Conservation (phyloP, 371 early-diverging fungal genomes). For the Mucor piriformis region DNA sequence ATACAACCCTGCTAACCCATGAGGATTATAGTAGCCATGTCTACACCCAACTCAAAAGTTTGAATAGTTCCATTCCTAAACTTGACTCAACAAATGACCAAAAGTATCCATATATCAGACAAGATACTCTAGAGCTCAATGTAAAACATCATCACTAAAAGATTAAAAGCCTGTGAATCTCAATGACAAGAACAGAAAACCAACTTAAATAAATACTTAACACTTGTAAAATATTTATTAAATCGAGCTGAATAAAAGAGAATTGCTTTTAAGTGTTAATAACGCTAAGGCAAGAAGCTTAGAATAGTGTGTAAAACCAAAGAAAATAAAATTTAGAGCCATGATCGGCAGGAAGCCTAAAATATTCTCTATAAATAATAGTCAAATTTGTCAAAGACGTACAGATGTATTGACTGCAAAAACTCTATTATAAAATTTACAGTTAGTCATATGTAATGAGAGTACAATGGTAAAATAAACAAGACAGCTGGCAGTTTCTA, state of each 20-base stretch:
- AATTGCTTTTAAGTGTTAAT: conserved; percentile 1
- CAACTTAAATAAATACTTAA: neutral
- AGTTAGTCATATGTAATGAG: conserved; percentile 21
- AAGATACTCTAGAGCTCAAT: conserved; percentile 13
- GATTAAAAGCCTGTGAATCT: conserved; percentile 1
- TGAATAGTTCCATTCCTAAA: conserved; percentile 19
- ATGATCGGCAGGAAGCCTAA: conserved; percentile 19
- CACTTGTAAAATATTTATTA: neutral
- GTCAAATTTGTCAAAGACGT: conserved; percentile 21
- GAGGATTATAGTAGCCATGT: conserved; percentile 24
- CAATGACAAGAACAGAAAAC: neutral
- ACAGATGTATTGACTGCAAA: conserved; percentile 19
- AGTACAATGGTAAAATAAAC: conserved; percentile 23
- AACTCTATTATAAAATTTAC: conserved; percentile 18
- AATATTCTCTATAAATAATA: conserved; percentile 20
- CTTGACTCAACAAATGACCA: conserved; percentile 7
- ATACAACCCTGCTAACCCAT: conserved; percentile 20
- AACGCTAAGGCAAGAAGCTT: conserved; percentile 6
- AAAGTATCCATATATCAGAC: conserved; percentile 15
- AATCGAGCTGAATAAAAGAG: conserved; percentile 1
- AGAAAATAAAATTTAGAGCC: conserved; percentile 18
- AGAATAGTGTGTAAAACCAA: conserved; percentile 17
- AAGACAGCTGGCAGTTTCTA: conserved; percentile 26
- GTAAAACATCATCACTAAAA: neutral
- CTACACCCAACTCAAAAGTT: conserved; percentile 18